Evolutionary conservation across 768 basidiomycete genomes (phyloP).

Genomic region (Favolaschia claudopus): DNA sequence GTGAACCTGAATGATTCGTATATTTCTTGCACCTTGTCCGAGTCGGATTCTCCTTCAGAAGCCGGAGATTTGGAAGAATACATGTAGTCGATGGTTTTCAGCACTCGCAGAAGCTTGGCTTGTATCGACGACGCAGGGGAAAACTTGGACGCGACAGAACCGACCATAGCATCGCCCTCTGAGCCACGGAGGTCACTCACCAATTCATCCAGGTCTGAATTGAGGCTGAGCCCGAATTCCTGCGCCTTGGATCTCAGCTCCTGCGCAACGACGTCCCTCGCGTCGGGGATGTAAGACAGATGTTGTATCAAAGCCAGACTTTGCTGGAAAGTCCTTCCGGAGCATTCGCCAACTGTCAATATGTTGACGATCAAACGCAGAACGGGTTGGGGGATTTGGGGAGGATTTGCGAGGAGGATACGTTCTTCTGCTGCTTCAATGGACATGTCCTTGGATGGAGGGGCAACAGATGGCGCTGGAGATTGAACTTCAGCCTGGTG

Average conservation of each 20-base stretch:
- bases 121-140: conserved; percentile 94
- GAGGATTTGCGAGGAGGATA: conserved; percentile 70
- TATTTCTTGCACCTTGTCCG: conserved; percentile 85
- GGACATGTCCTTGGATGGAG: conserved; percentile 30
- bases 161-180: conserved; percentile 62
- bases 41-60: conserved; percentile 56
- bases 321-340: conserved; percentile 94
- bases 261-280: conserved; percentile 86
- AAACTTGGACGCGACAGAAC: conserved; percentile 85
- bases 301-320: conserved; percentile 93
- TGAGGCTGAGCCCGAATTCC: conserved; percentile 81
- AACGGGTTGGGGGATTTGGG: conserved; percentile 85
- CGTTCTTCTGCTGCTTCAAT: conserved; percentile 54
- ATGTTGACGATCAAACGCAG: conserved; percentile 95
- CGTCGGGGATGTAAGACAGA: conserved; percentile 86
- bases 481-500: neutral
- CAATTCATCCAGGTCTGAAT: conserved; percentile 81
- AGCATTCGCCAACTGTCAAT: conserved; percentile 96
- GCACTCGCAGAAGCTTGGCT: conserved; percentile 92
- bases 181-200: conserved; percentile 65
- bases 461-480: conserved; percentile 12
- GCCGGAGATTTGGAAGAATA: conserved; percentile 68
- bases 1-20: conserved; percentile 94
- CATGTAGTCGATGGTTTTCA: conserved; percentile 99
- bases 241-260: conserved; percentile 89